Percentiles rank a stretch among this genome's conserved stretches.
Evolutionary conservation across 352 stramenopile species (phyloP).

Genomic region (Globisporangium uncinulatum): DNA sequence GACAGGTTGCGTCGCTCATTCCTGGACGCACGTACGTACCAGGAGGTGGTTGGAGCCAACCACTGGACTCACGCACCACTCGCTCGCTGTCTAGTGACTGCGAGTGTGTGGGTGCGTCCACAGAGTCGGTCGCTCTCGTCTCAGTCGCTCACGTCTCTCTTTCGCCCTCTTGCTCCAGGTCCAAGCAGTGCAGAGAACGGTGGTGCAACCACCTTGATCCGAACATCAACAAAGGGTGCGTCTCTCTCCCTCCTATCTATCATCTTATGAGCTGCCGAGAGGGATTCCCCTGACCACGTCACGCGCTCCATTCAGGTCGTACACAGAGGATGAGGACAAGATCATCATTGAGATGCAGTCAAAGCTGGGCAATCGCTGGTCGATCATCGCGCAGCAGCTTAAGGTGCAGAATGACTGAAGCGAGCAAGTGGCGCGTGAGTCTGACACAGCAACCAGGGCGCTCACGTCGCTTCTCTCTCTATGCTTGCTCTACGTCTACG

Average conservation of each 20-base stretch:
- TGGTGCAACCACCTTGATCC: constrained; percentile 92
- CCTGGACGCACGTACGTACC: constrained; percentile 69
- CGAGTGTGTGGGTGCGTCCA: no score
- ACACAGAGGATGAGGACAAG: constrained; percentile 89
- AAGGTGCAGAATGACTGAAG: constrained; percentile 35
- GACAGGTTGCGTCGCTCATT: constrained; percentile 78
- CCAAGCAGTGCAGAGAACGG: constrained; percentile 90
- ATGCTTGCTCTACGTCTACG: background rate
- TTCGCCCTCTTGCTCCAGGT: constrained; percentile 29
- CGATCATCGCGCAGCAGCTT: constrained; percentile 88
- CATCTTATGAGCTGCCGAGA: background rate
- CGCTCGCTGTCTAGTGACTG: no score
- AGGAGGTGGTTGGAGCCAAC: background rate
- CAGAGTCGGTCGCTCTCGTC: background rate
- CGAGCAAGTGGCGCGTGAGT: no score
- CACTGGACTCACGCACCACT: background rate
- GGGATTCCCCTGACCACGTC: background rate
- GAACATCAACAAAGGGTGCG: constrained; percentile 90
- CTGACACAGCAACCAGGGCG: no score
- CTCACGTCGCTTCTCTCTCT: background rate
- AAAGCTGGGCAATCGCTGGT: constrained; percentile 90
- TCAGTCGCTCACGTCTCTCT: background rate
- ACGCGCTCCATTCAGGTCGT: constrained; percentile 33
- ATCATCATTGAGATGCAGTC: constrained; percentile 92
- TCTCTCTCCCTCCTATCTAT: background rate